Evolutionary conservation across 352 stramenopile species (phyloP).

Genomic region (Blastocystis sp.): DNA sequence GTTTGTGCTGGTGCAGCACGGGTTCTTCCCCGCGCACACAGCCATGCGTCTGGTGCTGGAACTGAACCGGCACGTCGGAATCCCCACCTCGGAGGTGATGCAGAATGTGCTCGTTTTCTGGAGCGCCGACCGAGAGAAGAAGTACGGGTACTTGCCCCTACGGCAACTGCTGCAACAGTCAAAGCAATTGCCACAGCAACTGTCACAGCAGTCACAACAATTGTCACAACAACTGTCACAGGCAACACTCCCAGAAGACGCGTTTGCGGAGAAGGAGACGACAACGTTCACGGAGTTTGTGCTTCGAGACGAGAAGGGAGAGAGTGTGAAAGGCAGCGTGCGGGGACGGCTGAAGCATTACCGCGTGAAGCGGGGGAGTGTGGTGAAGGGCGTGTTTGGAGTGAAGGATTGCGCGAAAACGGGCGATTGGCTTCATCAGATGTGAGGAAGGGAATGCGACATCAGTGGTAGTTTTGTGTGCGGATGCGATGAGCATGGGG

Average conservation of each 20-base stretch:
- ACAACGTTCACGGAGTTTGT: not conserved
- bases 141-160: conserved; percentile 8
- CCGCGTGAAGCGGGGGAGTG: not conserved
- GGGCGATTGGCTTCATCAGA: conserved; percentile 9
- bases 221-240: no score
- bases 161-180: not conserved
- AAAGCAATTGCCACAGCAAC: no score
- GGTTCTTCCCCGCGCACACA: not conserved
- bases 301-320: not conserved
- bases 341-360: not conserved
- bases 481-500: not conserved
- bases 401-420: not conserved
- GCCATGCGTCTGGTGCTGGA: not conserved
- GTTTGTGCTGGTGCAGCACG: conserved; percentile 9
- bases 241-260: no score
- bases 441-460: not conserved
- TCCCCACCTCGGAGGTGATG: not conserved
- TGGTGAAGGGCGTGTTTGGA: not conserved
- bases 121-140: not conserved
- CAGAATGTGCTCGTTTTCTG: conserved; percentile 47
- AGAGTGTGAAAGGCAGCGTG: not conserved
- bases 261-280: not conserved
- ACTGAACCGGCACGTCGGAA: not conserved
- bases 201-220: no score
- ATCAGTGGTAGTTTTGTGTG: conserved; percentile 26